Conservation (phyloP, 257 asterid species). For the Solanum ahanhuiri region DNA sequence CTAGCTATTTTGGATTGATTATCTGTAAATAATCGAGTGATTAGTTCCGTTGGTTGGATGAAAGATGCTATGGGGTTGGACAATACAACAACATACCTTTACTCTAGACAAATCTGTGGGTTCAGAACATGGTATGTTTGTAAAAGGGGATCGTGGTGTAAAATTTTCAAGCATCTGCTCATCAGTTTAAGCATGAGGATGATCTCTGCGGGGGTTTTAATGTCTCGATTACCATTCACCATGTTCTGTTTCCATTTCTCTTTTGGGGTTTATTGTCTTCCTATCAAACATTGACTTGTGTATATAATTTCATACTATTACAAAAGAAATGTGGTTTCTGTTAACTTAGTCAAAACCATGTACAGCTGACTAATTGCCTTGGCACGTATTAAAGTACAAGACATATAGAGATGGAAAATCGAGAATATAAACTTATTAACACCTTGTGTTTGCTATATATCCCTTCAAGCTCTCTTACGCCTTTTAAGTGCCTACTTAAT, state of each 20-base stretch:
- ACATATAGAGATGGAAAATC: background rate
- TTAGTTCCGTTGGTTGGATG: background rate
- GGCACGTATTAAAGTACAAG: background rate
- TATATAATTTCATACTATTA: background rate
- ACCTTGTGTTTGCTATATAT: background rate
- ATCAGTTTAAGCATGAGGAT: background rate
- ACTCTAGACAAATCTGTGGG: background rate
- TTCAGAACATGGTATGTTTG: background rate
- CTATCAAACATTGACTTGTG: background rate
- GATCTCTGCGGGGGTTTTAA: background rate
- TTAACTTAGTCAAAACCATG: background rate
- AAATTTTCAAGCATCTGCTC: background rate
- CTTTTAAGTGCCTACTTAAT: background rate
- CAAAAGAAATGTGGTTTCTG: background rate
- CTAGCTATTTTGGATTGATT: background rate
- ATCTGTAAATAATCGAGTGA: background rate
- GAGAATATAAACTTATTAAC: background rate
- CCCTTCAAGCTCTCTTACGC: background rate
- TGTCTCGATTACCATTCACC: background rate
- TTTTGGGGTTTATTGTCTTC: background rate
- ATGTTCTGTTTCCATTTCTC: background rate
- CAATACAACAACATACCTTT: background rate
- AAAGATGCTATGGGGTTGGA: background rate
- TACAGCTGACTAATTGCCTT: background rate
- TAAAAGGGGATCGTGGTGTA: background rate